Percentiles rank a stretch among this genome's conserved stretches.
phyloP scores from a whole-genome alignment of 371 early-diverging fungal genomes.

The Blyttiomyces sp. region DNA sequence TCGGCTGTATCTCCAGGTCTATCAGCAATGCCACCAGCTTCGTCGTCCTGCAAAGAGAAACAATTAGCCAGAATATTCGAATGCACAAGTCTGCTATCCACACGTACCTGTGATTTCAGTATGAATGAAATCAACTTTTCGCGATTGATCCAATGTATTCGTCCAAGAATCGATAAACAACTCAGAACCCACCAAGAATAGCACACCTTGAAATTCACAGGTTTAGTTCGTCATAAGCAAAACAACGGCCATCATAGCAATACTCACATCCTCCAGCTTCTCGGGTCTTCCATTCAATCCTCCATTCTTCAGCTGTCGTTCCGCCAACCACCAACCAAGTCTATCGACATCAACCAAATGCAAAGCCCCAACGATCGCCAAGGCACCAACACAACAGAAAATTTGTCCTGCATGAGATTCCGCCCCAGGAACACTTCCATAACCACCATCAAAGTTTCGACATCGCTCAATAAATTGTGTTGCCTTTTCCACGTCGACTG shows the following conservation, averaged over 20 bases:
- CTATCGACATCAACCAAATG: conserved; percentile 64
- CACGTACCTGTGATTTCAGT: conserved; percentile 70
- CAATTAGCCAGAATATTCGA: background rate
- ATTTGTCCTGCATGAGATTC: conserved; percentile 94
- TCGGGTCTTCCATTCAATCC: conserved; percentile 98
- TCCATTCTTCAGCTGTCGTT: conserved; percentile 88
- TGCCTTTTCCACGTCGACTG: conserved; percentile 60
- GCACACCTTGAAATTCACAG: too few species aligned
- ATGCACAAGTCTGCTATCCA: background rate
- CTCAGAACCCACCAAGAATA: conserved; percentile 99
- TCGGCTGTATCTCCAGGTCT: conserved; percentile 90
- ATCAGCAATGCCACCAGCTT: conserved; percentile 95
- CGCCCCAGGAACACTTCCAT: conserved; percentile 88
- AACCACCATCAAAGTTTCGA: conserved; percentile 97
- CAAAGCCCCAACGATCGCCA: conserved; percentile 79
- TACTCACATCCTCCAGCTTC: conserved; percentile 96
- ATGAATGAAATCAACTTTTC: conserved; percentile 79
- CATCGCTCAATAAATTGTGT: conserved; percentile 77
- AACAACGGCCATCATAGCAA: conserved; percentile 17
- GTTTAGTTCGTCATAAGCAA: conserved; percentile 33
- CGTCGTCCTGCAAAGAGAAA: conserved; percentile 56
- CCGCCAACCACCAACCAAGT: conserved; percentile 89
- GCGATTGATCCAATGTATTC: conserved; percentile 83
- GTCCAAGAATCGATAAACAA: conserved; percentile 78
- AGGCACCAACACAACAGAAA: conserved; percentile 89